Evolutionary conservation across 164 flowering plant species (phyloP).

Genomic region (Amborella trichopoda): DNA sequence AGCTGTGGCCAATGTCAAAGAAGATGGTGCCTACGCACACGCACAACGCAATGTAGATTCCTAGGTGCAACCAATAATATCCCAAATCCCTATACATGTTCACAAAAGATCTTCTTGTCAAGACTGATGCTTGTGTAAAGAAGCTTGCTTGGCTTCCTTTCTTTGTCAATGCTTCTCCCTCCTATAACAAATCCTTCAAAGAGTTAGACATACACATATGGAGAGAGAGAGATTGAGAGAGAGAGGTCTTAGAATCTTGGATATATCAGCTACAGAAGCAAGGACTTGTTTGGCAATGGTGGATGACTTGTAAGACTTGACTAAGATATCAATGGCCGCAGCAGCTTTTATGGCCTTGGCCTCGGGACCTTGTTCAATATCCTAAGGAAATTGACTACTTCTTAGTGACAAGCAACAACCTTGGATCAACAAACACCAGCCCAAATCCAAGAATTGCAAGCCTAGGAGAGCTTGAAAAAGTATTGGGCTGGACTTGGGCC

Average conservation of each 20-base stretch:
- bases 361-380: constrained; percentile 24
- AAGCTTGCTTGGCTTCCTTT: constrained; percentile 24
- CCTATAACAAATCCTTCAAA: no score
- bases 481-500: no score
- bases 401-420: no score
- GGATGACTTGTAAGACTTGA: constrained; percentile 35
- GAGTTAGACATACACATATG: no score
- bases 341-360: constrained; percentile 17
- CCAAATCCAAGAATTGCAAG: no score
- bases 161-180: constrained; percentile 11
- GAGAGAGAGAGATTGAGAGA: no score
- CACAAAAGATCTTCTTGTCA: constrained; percentile 37
- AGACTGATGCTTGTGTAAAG: constrained; percentile 21
- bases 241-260: no score
- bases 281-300: constrained; percentile 14
- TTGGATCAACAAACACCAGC: no score
- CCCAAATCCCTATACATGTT: constrained; percentile 60
- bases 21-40: constrained; percentile 39
- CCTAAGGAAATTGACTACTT: no score
- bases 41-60: constrained; percentile 19
- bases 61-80: constrained; percentile 54
- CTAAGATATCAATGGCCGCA: constrained; percentile 30
- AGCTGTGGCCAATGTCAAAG: constrained; percentile 22
- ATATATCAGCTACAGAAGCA: constrained; percentile 11
- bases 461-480: no score